Conservation (phyloP, 805 yeast species). For the Suhomyces sp. region DNA sequence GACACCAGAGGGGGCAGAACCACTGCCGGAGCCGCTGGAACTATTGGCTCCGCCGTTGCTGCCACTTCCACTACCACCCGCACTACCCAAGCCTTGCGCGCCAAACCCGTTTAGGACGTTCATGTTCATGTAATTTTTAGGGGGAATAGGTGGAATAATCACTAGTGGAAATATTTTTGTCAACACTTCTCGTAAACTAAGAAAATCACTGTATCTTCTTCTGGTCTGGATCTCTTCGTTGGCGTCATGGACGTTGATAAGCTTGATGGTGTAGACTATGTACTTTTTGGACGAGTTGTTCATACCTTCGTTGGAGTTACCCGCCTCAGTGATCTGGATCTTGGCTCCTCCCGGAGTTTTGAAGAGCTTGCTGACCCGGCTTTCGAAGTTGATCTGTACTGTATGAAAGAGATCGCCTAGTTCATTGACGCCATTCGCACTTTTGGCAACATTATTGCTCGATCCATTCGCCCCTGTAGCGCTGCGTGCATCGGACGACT, state of each 20-base stretch:
- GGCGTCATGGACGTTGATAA: conserved; percentile 40
- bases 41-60: neutral
- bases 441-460: neutral
- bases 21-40: neutral
- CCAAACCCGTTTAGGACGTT: conserved; percentile 34
- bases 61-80: neutral
- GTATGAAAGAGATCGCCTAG: conserved; percentile 17
- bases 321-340: conserved; percentile 69
- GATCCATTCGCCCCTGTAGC: neutral
- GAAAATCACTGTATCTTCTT: conserved; percentile 86
- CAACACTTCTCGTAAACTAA: conserved; percentile 69
- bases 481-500: conserved; percentile 2
- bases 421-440: neutral
- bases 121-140: conserved; percentile 40
- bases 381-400: conserved; percentile 32
- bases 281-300: conserved; percentile 59
- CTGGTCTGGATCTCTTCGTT: conserved; percentile 55
- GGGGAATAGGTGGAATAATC: conserved; percentile 91
- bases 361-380: conserved; percentile 35
- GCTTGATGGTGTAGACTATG: conserved; percentile 76
- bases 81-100: conserved; percentile 6
- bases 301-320: conserved; percentile 76
- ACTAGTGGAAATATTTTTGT: conserved; percentile 73
- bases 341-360: conserved; percentile 25
- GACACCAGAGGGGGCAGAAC: neutral